Evolutionary conservation across 208 protist species (phyloP).

Genomic region (Wallacemonas sp.): DNA sequence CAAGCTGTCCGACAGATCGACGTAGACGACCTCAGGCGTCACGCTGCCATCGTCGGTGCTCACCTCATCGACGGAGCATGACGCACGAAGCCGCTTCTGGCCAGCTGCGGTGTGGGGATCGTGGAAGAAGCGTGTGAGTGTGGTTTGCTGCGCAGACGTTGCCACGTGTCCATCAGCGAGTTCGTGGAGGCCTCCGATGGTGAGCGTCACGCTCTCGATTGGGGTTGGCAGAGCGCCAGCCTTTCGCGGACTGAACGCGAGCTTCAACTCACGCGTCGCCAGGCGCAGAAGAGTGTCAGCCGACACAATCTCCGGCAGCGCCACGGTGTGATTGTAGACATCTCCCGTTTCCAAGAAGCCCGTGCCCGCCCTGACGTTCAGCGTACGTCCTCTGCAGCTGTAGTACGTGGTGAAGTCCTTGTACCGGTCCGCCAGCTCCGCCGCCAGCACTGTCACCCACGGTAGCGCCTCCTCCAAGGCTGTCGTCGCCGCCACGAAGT

Average conservation of each 20-base stretch:
- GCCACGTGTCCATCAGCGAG: neutral
- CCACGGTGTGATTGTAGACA: slow-evolving; percentile 39
- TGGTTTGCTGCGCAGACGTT: neutral
- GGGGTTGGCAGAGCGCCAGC: neutral
- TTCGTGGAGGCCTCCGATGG: slow-evolving; percentile 24
- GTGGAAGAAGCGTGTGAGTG: neutral
- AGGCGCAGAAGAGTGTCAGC: slow-evolving; percentile 19
- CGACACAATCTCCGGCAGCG: slow-evolving; percentile 43
- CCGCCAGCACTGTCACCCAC: slow-evolving; percentile 70
- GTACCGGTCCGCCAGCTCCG: slow-evolving; percentile 61
- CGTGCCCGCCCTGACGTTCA: slow-evolving; percentile 62
- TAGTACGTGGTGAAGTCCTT: slow-evolving; percentile 40
- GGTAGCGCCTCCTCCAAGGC: slow-evolving; percentile 28
- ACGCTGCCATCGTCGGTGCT: too few species aligned
- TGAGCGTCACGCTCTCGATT: slow-evolving; percentile 30
- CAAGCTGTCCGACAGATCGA: too few species aligned
- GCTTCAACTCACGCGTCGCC: slow-evolving; percentile 21
- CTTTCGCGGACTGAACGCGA: neutral
- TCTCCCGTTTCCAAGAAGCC: slow-evolving; percentile 34
- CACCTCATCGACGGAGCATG: too few species aligned
- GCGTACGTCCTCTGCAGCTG: slow-evolving; percentile 29
- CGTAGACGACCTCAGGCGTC: too few species aligned
- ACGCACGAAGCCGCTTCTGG: neutral
- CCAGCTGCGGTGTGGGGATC: neutral
- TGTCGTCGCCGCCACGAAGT: slow-evolving; percentile 41